phyloP scores from a whole-genome alignment of 2,329 filamentous ascomycete species.

The Diaporthe batatas region DNA sequence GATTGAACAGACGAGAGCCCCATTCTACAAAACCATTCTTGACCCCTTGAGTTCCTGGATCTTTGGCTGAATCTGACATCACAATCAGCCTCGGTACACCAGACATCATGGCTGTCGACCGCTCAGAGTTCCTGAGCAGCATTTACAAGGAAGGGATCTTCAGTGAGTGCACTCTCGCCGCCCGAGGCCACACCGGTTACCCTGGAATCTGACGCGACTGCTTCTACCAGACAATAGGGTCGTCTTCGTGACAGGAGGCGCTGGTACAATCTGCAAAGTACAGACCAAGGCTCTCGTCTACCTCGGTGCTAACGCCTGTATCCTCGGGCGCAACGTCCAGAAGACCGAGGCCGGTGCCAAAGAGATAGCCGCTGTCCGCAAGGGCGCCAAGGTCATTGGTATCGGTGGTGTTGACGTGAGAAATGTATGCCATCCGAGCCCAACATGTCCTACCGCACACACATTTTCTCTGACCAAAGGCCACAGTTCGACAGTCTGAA shows the following conservation, averaged over 20 bases:
- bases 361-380: constrained; percentile 83
- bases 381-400: constrained; percentile 86
- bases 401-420: constrained; percentile 86
- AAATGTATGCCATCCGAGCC: constrained; percentile 62
- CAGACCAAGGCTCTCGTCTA: constrained; percentile 93
- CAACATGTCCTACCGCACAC: not conserved
- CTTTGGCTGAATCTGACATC: not conserved
- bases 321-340: constrained; percentile 88
- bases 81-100: not conserved
- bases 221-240: constrained; percentile 79
- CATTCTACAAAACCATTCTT: constrained; percentile 24
- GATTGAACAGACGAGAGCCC: constrained; percentile 2
- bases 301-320: constrained; percentile 93
- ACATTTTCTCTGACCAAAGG: constrained; percentile 16
- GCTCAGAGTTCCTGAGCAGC: constrained; percentile 80
- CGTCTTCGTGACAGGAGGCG: constrained; percentile 94
- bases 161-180: constrained; percentile 62
- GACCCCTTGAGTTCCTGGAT: constrained; percentile 22
- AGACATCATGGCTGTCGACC: constrained; percentile 42
- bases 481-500: constrained; percentile 72
- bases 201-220: not conserved
- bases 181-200: not conserved
- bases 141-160: constrained; percentile 93
- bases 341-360: constrained; percentile 87
- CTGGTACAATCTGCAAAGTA: constrained; percentile 92